phyloP scores from a whole-genome alignment of 441 rosid species.

The Cnidoscolus chayamansa region DNA sequence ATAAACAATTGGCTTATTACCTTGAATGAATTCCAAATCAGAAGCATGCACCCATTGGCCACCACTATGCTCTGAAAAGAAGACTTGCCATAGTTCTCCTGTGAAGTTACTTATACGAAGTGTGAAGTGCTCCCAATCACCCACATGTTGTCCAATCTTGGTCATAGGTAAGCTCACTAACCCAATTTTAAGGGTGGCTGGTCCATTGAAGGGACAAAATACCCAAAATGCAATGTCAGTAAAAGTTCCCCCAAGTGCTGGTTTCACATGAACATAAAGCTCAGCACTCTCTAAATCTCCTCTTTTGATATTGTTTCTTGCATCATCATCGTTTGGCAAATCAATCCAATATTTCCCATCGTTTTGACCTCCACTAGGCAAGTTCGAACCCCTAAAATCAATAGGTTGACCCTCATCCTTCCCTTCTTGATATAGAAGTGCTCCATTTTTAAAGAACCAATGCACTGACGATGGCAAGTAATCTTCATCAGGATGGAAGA shows the following conservation, averaged over 20 bases:
- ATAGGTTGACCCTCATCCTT: constrained; percentile 36
- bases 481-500: constrained; percentile 69
- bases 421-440: constrained; percentile 45
- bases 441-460: constrained; percentile 71
- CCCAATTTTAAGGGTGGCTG: constrained; percentile 68
- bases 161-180: constrained; percentile 42
- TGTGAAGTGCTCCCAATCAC: constrained; percentile 93
- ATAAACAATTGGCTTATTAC: constrained; percentile 58
- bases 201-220: constrained; percentile 86
- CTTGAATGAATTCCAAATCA: constrained; percentile 55
- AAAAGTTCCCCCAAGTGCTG: constrained; percentile 75
- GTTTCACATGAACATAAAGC: constrained; percentile 74
- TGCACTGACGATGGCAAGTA: constrained; percentile 77
- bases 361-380: constrained; percentile 63
- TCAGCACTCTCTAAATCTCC: constrained; percentile 67
- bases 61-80: constrained; percentile 84
- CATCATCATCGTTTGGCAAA: constrained; percentile 46
- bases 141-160: constrained; percentile 70
- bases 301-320: constrained; percentile 35
- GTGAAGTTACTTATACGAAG: constrained; percentile 76
- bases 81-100: constrained; percentile 64
- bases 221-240: constrained; percentile 85
- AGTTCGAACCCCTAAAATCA: constrained; percentile 52
- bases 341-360: constrained; percentile 78
- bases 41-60: constrained; percentile 74